A percentile compares a stretch with the other conserved stretches of the same genome.
phyloP scores from a whole-genome alignment of 352 stramenopile species.

The Phytophthora sojae region DNA sequence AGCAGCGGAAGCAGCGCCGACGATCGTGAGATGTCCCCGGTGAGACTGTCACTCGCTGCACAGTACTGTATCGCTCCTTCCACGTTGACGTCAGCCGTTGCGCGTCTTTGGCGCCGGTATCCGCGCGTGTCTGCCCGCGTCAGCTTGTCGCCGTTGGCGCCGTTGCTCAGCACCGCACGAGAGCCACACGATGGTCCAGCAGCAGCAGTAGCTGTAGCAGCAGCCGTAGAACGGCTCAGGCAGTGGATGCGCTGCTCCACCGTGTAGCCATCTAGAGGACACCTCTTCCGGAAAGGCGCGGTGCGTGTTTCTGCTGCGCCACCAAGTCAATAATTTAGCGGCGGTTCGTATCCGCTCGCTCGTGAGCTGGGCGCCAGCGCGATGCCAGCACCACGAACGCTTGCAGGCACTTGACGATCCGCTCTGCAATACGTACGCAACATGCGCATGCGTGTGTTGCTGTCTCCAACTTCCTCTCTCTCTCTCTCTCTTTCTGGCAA shows the following conservation, averaged over 20 bases:
- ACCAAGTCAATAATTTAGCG: neutral
- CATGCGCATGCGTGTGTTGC: too few relatives aligned
- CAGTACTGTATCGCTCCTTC: conserved; percentile 1
- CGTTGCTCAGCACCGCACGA: neutral
- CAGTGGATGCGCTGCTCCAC: too few relatives aligned
- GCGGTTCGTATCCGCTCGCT: neutral
- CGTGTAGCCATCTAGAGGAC: too few relatives aligned
- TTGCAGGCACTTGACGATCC: neutral
- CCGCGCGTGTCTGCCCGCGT: neutral
- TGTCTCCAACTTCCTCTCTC: too few relatives aligned
- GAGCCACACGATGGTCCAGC: neutral
- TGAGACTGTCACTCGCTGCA: neutral
- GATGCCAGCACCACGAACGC: neutral
- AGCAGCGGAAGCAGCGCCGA: neutral
- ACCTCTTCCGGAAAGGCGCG: neutral
- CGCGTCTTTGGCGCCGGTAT: neutral
- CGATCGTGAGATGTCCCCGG: neutral
- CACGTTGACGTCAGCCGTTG: neutral
- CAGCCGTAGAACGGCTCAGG: too few relatives aligned
- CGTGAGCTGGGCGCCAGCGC: neutral
- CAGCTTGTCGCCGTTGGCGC: neutral
- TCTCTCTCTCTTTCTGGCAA: too few relatives aligned
- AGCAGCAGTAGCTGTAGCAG: neutral
- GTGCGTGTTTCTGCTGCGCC: conserved; percentile 5
- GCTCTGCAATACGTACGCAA: neutral